Evolutionary conservation across 2,329 filamentous ascomycete species (phyloP).

Genomic region (Ascochyta clinopodiicola): DNA sequence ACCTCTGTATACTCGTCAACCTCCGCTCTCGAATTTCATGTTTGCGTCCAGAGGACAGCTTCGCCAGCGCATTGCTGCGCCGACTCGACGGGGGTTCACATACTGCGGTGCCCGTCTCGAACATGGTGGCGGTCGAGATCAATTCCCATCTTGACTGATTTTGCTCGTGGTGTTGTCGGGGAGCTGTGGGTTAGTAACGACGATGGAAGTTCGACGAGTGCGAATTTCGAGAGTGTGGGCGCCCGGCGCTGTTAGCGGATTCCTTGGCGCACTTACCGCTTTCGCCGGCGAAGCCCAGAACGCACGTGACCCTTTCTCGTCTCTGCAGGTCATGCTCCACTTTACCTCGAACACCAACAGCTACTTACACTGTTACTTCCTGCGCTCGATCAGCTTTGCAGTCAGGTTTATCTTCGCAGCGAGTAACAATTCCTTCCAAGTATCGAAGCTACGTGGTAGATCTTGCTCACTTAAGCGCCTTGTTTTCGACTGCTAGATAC

Average conservation of each 20-base stretch:
- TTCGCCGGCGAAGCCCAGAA: not conserved
- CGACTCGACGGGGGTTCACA: slow-evolving; percentile 50
- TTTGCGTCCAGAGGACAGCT: slow-evolving; percentile 48
- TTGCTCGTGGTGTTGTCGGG: slow-evolving; percentile 39
- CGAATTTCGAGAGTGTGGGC: slow-evolving; percentile 19
- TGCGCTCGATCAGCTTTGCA: no score
- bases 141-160: slow-evolving; percentile 50
- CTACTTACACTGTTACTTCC: not conserved
- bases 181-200: slow-evolving; percentile 41
- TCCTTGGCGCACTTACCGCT: slow-evolving; percentile 7
- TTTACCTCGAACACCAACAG: not conserved
- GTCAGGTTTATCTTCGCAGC: no score
- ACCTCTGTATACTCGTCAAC: slow-evolving; percentile 50
- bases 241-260: slow-evolving; percentile 4
- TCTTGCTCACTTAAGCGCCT: no score
- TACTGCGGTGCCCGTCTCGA: slow-evolving; percentile 72
- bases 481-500: no score
- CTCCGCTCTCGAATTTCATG: slow-evolving; percentile 44
- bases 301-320: not conserved
- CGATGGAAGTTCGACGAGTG: slow-evolving; percentile 7
- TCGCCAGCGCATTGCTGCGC: slow-evolving; percentile 48
- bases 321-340: not conserved
- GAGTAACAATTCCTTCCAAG: no score
- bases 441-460: no score
- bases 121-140: slow-evolving; percentile 66